Base-by-base conservation (phyloP, 371 early-diverging fungal genomes). In the Circinella minor region DNA sequence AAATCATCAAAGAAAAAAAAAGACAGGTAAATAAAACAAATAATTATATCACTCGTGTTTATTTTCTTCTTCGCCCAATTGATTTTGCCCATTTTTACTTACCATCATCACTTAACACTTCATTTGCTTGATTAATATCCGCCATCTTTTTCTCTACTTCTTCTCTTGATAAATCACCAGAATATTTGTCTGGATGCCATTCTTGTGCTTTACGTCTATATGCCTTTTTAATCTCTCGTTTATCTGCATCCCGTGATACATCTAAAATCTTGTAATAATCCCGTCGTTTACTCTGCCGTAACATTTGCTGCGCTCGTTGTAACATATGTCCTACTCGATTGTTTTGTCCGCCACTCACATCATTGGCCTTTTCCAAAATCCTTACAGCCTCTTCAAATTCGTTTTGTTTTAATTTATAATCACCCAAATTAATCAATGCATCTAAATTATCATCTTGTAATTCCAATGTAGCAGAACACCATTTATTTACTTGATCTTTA, bases 251-350 rank as follows among this genome's bases (percentile, higher is more conserved):
- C 13, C 92, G 80, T 6, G 91, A 68, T 0, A 99, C 92, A 37
- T 90, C 81, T 55, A 99, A 86, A 37, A 97, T 91, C 80, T 97
- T 95, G 89, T 97, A 98, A 74, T 97, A 98, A 76, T 98, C 95
- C 71, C 90, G 89, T 70, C 88, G 89, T 71, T 90, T 86, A 20
- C 93, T 90, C 73, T 88, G 82, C 67, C 89, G 87, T 71, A 88
- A 77, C 71, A 94, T 77, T 60, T 88, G 79, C 71, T 93, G 90
- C 36, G 95, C 94, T 59, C 83, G 82, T 66, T 77, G 80, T 62
- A 90, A 76, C 63, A 86, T 77, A 64, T 89, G 89, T 46, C 82
- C 82, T 46, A 91, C 83, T 7, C 81, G 77, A 18, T 83, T 81
- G 71, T 92, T 88, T 61, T 87, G 83, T 13, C 86, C 85, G 11